Base-by-base conservation (phyloP, 164 flowering plant species). In the Euptelea pleiosperma region DNA sequence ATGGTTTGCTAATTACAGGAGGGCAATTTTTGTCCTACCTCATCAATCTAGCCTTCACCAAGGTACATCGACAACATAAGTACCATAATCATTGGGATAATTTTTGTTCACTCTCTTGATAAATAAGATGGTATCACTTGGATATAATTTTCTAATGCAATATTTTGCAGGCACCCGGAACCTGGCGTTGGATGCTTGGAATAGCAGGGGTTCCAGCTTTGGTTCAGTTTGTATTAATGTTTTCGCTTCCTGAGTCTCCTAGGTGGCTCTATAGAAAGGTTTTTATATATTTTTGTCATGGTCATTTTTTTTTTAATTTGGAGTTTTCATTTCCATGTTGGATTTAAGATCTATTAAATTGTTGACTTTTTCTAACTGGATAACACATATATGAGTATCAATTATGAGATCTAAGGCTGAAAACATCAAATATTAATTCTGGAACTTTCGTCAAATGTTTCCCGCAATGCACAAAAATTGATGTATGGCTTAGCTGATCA, bases 161-260 rank as follows among this genome's bases (percentile, higher is more conserved):
- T 65, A 75, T 29, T 53, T 52, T 69, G 67, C 74, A 75, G 97
- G 75, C 64, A 26, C 83, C 59, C 1, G 85, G 84, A 51, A 87
- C 92, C 0, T 85, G 97, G 97, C 78, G 91, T 9, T 87, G 87
- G 96, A 93, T 93, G 97, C 94, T 90, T 57, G 97, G 99, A 2
- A 73, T 86, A 0, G 96, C 99, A 0, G 94, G 70, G n/a, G 19
- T 85, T 55, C 97, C 96, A 1, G 84, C 99, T 16, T 0, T 80
- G 0, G 50, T 88, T 56, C 99, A 90, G 63, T 82, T 86, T 53
- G 2, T 81, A 0, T 55, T 90, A 52, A 93, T 93, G 96, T 16
- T 79, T 26, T 68, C 57, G 0, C 91, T 93, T 48, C 96, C 99
- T 0, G 97, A 93, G 52, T 90, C 99, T 58, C 97, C 99, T 0